phyloP scores from a whole-genome alignment of 2,329 filamentous ascomycete species.

The Ceratocystiopsis brevicomis region DNA sequence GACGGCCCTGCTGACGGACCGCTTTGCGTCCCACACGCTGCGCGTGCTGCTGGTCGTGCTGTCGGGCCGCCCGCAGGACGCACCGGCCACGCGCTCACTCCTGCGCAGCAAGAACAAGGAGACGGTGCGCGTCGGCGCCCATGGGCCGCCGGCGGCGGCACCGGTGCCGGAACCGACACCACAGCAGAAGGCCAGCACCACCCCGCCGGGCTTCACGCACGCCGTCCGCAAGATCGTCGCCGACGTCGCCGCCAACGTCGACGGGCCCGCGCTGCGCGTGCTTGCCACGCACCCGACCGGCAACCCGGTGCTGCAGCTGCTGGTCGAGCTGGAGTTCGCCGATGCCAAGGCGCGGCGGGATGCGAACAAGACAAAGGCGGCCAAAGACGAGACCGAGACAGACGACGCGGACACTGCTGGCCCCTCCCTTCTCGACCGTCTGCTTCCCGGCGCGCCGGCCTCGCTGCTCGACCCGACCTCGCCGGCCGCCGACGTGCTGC shows the following conservation, averaged over 20 bases:
- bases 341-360: constrained; percentile 44
- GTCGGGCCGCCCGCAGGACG: constrained; percentile 62
- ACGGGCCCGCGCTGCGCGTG: constrained; percentile 61
- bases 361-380: constrained; percentile 13
- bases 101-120: constrained; percentile 89
- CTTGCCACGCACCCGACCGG: constrained; percentile 78
- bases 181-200: too few species aligned
- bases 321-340: constrained; percentile 71
- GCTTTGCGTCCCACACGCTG: constrained; percentile 78
- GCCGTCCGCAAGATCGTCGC: constrained; percentile 68
- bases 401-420: too few species aligned
- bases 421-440: constrained; percentile 45
- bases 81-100: constrained; percentile 48
- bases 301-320: constrained; percentile 79
- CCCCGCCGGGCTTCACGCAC: constrained; percentile 54
- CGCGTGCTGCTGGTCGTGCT: constrained; percentile 72
- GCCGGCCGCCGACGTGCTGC: constrained; percentile 59
- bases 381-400: constrained; percentile 5
- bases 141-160: neutral
- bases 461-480: constrained; percentile 55
- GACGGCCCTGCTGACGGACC: constrained; percentile 66
- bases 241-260: constrained; percentile 56
- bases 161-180: neutral
- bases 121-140: constrained; percentile 32
- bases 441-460: constrained; percentile 57